Percentiles rank a stretch among this genome's conserved stretches.
Evolutionary conservation across 192 early-diverging fungal genomes (phyloP).

Genomic region (Coemansia sp.): DNA sequence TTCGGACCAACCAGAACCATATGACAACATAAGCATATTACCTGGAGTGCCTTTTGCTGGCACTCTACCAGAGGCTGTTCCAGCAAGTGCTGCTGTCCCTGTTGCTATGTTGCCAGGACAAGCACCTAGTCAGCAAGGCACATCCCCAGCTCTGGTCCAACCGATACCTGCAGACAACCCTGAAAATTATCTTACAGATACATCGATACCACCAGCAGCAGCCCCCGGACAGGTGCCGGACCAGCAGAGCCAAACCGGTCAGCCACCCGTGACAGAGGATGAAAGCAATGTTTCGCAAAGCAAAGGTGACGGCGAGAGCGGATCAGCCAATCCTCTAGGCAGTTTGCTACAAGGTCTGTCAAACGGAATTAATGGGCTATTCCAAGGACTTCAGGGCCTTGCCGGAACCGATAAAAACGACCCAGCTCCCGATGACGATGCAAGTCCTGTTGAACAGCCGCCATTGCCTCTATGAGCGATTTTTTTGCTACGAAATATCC

Average conservation of each 20-base stretch:
- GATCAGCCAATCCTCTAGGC: conserved; percentile 23
- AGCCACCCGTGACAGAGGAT: background rate
- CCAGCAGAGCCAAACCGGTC: conserved; percentile 19
- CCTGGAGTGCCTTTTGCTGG: background rate
- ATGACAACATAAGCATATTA: background rate
- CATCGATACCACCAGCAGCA: conserved; percentile 7
- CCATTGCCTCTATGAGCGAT: conserved; percentile 1
- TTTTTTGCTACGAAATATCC: background rate
- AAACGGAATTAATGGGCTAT: conserved; percentile 23
- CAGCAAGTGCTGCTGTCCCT: conserved; percentile 2
- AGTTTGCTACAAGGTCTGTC: conserved; percentile 29
- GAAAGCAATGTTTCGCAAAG: background rate
- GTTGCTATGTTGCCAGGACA: background rate
- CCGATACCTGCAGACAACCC: background rate
- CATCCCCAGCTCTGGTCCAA: background rate
- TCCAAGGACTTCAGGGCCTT: conserved; percentile 25
- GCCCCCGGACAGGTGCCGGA: conserved; percentile 22
- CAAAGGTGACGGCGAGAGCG: background rate
- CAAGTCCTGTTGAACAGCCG: conserved; percentile 30
- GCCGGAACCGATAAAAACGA: background rate
- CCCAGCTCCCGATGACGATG: conserved; percentile 12
- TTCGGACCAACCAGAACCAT: too few species aligned
- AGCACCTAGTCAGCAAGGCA: background rate
- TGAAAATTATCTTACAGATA: background rate
- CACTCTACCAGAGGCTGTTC: background rate